These are phyloP conservation scores for Physcomitrellopsis africana DNA, from an alignment of 225 moss, liverwort and hornwort genomes.

Conservation along the genomic window DNA sequence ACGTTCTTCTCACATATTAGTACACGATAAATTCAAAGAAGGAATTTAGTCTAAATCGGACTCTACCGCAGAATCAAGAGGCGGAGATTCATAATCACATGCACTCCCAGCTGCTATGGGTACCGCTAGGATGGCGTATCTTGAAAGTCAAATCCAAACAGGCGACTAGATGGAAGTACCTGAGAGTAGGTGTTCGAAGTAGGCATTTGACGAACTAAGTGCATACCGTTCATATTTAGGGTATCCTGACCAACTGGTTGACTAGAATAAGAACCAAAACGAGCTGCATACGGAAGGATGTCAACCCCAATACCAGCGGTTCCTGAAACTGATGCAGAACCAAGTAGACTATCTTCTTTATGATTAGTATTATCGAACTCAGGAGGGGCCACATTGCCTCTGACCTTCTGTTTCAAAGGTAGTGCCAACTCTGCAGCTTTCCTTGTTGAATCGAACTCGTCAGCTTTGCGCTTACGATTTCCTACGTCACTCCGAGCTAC, in stretches of 20 bases:
- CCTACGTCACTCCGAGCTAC: conserved; percentile 53
- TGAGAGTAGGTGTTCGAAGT: conserved; percentile 59
- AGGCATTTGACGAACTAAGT: conserved; percentile 64
- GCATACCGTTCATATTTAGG: conserved; percentile 51
- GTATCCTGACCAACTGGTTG: conserved; percentile 68
- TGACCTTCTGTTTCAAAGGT: conserved; percentile 55
- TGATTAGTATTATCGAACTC: conserved; percentile 55
- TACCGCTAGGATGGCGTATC: too few relatives aligned
- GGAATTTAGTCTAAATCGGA: too few relatives aligned
- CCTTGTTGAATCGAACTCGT: conserved; percentile 81
- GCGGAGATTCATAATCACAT: too few relatives aligned
- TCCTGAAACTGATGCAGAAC: conserved; percentile 53
- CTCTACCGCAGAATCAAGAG: too few relatives aligned
- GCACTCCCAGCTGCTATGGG: too few relatives aligned
- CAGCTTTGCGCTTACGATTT: conserved; percentile 71
- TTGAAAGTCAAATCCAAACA: not conserved
- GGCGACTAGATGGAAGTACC: conserved; percentile 22
- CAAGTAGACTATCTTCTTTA: conserved; percentile 42
- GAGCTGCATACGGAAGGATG: conserved; percentile 60
- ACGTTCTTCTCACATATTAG: not conserved
- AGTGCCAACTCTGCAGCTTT: conserved; percentile 72
- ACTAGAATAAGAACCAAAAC: conserved; percentile 53
- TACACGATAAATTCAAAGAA: not conserved
- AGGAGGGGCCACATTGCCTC: conserved; percentile 27
- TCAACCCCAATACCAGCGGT: conserved; percentile 54